Conservation (phyloP, 257 asterid species). For the Cynanchum wilfordii region DNA sequence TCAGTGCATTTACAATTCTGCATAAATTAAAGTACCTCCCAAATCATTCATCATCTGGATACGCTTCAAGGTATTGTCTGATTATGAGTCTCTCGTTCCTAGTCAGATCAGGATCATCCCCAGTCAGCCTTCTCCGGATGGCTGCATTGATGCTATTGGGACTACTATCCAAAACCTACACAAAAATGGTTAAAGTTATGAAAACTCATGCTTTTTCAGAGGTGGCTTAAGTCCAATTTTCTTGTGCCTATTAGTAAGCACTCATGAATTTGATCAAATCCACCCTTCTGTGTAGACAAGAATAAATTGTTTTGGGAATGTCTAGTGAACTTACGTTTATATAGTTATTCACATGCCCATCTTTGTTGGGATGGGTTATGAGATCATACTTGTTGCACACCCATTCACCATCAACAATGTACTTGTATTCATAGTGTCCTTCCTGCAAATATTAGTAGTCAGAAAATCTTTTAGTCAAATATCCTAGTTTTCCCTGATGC, state of each 20-base stretch:
- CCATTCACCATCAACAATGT: constrained; percentile 82
- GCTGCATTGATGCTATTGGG: constrained; percentile 38
- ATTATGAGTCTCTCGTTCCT: constrained; percentile 47
- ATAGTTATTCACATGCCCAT: constrained; percentile 87
- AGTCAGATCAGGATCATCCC: constrained; percentile 67
- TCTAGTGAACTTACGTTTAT: constrained; percentile 42
- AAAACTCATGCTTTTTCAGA: neutral
- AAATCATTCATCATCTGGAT: constrained; percentile 42
- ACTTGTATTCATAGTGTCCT: constrained; percentile 90
- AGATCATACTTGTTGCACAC: constrained; percentile 50
- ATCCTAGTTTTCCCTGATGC: neutral
- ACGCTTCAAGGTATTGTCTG: constrained; percentile 58
- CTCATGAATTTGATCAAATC: neutral
- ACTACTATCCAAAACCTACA: constrained; percentile 51
- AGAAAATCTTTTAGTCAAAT: neutral
- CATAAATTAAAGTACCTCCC: neutral
- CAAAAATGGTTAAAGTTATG: neutral
- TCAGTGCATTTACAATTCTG: neutral
- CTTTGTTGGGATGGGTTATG: constrained; percentile 56
- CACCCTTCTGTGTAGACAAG: neutral
- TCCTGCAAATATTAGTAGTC: constrained; percentile 43
- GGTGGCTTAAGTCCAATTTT: neutral
- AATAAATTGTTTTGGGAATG: neutral
- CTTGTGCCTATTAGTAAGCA: neutral
- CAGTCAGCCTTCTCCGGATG: constrained; percentile 50